These are phyloP conservation scores for Suhomyces vadensis DNA, from an alignment of 805 yeast genomes.

Conservation along the genomic window DNA sequence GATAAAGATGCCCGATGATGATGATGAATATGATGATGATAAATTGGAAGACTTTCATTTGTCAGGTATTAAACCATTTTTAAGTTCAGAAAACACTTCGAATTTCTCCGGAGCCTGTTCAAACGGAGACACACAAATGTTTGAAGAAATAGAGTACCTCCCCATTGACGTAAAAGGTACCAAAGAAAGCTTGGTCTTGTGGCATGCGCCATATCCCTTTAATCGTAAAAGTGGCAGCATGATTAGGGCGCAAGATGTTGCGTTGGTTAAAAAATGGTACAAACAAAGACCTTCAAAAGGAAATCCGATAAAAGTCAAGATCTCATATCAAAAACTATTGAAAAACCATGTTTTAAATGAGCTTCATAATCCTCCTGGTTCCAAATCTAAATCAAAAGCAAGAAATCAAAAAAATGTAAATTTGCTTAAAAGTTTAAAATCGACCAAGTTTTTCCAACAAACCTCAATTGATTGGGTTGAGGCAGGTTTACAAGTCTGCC, in stretches of 20 bases:
- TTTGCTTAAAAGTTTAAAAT: conserved; percentile 63
- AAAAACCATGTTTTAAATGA: conserved; percentile 74
- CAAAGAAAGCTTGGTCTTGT: conserved; percentile 59
- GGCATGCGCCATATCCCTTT: conserved; percentile 85
- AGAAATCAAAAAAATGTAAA: conserved; percentile 52
- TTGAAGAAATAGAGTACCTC: conserved; percentile 4
- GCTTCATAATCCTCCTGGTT: conserved; percentile 49
- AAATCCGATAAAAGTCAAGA: conserved; percentile 73
- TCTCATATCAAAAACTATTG: conserved; percentile 87
- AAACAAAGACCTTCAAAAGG: conserved; percentile 61
- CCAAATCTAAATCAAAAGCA: conserved; percentile 28
- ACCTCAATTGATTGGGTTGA: conserved; percentile 98
- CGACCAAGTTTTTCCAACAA: conserved; percentile 86
- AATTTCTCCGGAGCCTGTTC: too few species aligned
- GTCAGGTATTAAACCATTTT: conserved; percentile 49
- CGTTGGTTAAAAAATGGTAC: conserved; percentile 82
- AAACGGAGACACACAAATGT: too few species aligned
- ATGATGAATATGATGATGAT: conserved; percentile 35
- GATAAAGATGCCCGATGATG: conserved; percentile 23
- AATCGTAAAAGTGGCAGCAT: conserved; percentile 70
- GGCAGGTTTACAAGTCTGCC: conserved; percentile 91
- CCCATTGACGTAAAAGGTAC: conserved; percentile 45
- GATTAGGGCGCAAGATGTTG: conserved; percentile 86
- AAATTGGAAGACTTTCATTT: conserved; percentile 37
- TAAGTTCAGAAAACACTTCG: conserved; percentile 26